Base-by-base conservation (phyloP, 2,329 filamentous ascomycete species). In the Elsinoe fawcettii region DNA sequence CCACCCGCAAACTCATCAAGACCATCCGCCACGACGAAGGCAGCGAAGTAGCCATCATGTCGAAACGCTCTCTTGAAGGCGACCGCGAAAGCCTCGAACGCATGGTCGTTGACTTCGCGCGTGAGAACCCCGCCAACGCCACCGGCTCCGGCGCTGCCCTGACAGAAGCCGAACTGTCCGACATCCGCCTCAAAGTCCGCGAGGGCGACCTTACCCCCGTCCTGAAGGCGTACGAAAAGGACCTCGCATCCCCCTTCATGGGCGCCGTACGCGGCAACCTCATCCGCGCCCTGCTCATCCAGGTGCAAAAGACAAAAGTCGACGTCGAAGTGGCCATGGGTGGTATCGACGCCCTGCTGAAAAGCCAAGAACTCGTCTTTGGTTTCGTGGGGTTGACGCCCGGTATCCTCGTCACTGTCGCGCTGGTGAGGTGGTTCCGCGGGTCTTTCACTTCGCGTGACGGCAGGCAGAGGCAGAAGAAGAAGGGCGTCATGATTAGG, bases 221-320 rank as follows among this genome's bases (percentile, higher is more conserved):
- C 0, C 77, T 99, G 18, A 87, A 81, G 64, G 93, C 92, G 0
- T 99, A 95, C 69, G 93, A 99, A 69, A 85, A 87, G 67, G 92
- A 96, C 64, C 77, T 99, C 41, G 82, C 87, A 55, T 86, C 78
- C 47, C 93, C 93, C 1, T 84, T 99, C 60, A 77, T 85, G 56
- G 91, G 92, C 6, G 88, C 91, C 0, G 73, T 99, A 16, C 82
- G 84, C 27, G 93, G 93, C 9, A 92, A 97, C 65, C 79, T 99
- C 25, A 81, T 97, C 34, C 85, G 92, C 54, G 90, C 92, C 3
- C 81, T 99, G 25, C 78, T 99, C 44, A 97, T 99, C 57, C 93
- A 99, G 69, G 86, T 99, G 36, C 93, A 99, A 67, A 99, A 99
- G 78, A 97, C 93, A 20, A 99, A 99, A 75, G 93, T 99, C 7